phyloP scores from a whole-genome alignment of 495 filamentous ascomycete species.

The Penicillium argentinense region DNA sequence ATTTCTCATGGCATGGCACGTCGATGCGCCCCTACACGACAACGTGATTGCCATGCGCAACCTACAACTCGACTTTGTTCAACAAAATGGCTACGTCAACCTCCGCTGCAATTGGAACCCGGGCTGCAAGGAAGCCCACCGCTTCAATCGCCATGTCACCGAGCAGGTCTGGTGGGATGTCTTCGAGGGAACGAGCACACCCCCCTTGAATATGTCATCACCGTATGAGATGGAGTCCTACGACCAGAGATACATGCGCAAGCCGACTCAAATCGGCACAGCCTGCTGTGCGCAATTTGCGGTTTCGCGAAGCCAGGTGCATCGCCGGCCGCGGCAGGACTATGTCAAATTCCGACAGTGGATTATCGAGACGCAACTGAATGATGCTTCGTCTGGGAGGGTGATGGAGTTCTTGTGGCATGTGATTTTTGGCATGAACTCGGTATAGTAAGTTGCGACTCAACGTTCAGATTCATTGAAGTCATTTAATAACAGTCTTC shows the following conservation, averaged over 20 bases:
- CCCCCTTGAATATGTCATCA: slow-evolving; percentile 37
- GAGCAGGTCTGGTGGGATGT: slow-evolving; percentile 51
- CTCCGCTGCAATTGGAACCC: slow-evolving; percentile 66
- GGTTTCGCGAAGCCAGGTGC: slow-evolving; percentile 53
- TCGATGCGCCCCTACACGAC: slow-evolving; percentile 53
- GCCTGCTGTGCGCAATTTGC: slow-evolving; percentile 72
- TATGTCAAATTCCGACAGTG: slow-evolving; percentile 67
- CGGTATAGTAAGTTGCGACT: slow-evolving; percentile 41
- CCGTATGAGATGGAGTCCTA: slow-evolving; percentile 10
- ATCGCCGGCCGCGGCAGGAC: slow-evolving; percentile 52
- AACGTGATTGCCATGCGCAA: slow-evolving; percentile 54
- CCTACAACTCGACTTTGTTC: slow-evolving; percentile 51
- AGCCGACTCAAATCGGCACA: slow-evolving; percentile 38
- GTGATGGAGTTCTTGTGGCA: slow-evolving; percentile 77
- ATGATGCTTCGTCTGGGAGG: slow-evolving; percentile 64
- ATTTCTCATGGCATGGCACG: slow-evolving; percentile 61
- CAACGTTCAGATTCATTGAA: not conserved
- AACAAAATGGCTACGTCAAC: slow-evolving; percentile 62
- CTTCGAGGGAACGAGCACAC: slow-evolving; percentile 54
- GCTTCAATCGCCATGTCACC: slow-evolving; percentile 60
- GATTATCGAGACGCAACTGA: slow-evolving; percentile 59
- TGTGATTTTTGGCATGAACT: slow-evolving; percentile 57
- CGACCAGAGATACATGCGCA: slow-evolving; percentile 22
- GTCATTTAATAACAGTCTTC: not conserved
- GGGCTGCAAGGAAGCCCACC: slow-evolving; percentile 52